Evolutionary conservation across 1,284 basidiomycete genomes (phyloP).

Genomic region (Cutaneotrichosporon sp.): DNA sequence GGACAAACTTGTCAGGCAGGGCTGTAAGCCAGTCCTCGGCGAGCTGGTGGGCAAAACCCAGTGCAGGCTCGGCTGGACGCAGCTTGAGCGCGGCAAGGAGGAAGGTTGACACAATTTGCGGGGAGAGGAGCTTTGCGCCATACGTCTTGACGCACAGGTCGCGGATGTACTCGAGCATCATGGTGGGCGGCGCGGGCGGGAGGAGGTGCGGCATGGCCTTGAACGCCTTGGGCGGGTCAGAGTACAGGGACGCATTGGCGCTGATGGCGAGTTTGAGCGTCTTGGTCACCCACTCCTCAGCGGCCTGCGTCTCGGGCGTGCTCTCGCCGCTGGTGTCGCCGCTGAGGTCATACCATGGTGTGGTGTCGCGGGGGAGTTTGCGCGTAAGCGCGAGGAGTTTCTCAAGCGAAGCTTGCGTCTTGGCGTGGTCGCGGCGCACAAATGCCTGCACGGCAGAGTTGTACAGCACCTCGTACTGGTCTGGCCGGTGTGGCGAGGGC

Average conservation of each 20-base stretch:
- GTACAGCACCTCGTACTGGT: conserved; percentile 36
- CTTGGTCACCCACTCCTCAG: conserved; percentile 37
- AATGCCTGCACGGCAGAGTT: conserved; percentile 45
- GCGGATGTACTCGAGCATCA: conserved; percentile 25
- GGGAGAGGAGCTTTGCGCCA: conserved; percentile 27
- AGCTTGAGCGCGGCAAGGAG: conserved; percentile 40
- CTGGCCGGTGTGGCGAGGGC: conserved; percentile 1
- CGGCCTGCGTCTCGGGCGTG: not conserved
- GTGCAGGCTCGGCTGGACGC: conserved; percentile 21
- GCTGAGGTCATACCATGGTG: conserved; percentile 19
- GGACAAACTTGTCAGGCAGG: conserved; percentile 32
- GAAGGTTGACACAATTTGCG: conserved; percentile 36
- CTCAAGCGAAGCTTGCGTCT: conserved; percentile 33
- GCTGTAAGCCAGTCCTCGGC: conserved; percentile 35
- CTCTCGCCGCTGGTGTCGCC: not conserved
- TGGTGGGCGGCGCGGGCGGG: conserved; percentile 27
- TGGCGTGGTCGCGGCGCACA: conserved; percentile 41
- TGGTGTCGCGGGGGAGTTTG: conserved; percentile 8
- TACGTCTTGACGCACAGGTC: conserved; percentile 19
- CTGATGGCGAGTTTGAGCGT: conserved; percentile 39
- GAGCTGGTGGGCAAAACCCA: conserved; percentile 31
- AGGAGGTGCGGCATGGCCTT: conserved; percentile 19
- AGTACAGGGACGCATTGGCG: conserved; percentile 34
- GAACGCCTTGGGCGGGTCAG: conserved; percentile 30
- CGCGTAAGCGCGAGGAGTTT: conserved; percentile 24